phyloP scores from a whole-genome alignment of 139 green algal species.

The Klebsormidium nitens region DNA sequence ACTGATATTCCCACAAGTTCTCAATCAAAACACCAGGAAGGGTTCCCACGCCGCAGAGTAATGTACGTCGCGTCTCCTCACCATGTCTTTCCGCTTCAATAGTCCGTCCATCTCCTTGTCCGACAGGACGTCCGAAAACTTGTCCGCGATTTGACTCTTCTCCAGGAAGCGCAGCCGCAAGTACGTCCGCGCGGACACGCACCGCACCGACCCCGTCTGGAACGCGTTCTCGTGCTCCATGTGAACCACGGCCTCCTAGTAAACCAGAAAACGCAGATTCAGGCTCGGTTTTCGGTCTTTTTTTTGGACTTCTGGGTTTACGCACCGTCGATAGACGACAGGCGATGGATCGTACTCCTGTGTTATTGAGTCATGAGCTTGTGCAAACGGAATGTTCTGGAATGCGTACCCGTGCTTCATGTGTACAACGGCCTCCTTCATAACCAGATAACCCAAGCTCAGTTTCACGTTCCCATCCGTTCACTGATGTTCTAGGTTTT shows the following conservation, averaged over 20 bases:
- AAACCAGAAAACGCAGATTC: too few species aligned
- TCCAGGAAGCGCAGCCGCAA: slow-evolving; percentile 71
- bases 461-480: too few species aligned
- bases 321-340: too few species aligned
- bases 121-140: slow-evolving; percentile 44
- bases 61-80: slow-evolving; percentile 2
- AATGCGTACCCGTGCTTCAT: too few species aligned
- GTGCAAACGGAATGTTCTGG: too few species aligned
- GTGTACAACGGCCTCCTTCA: too few species aligned
- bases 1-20: neutral
- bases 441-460: too few species aligned
- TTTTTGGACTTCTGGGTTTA: too few species aligned
- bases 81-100: slow-evolving; percentile 49
- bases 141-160: slow-evolving; percentile 33
- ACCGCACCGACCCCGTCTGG: slow-evolving; percentile 54
- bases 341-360: too few species aligned
- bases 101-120: slow-evolving; percentile 53
- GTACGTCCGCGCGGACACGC: slow-evolving; percentile 64
- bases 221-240: slow-evolving; percentile 74
- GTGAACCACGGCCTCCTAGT: slow-evolving; percentile 40
- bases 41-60: neutral
- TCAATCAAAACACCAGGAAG: neutral
- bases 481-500: too few species aligned
- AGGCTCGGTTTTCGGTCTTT: too few species aligned
- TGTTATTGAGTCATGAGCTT: too few species aligned